These are phyloP conservation scores for Pichia californica DNA, from an alignment of 805 yeast genomes.

Conservation along the genomic window DNA sequence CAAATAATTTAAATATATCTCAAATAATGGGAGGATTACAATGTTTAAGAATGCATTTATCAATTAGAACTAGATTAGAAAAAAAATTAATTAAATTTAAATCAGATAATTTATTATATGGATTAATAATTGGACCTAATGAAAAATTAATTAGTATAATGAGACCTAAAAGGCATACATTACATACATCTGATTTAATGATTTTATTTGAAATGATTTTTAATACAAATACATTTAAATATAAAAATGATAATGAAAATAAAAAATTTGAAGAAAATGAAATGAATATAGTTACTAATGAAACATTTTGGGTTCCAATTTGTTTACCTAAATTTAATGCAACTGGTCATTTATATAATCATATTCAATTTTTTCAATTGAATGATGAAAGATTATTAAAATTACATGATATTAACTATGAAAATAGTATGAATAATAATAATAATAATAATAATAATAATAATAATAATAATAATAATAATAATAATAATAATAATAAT, in stretches of 20 bases:
- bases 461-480: no score
- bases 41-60: conserved; percentile 50
- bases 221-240: conserved; percentile 44
- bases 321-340: conserved; percentile 88
- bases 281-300: conserved; percentile 31
- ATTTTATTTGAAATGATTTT: conserved; percentile 65
- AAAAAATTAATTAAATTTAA: conserved; percentile 43
- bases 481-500: no score
- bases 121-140: conserved; percentile 58
- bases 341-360: conserved; percentile 80
- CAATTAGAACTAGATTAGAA: conserved; percentile 53
- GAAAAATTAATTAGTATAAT: conserved; percentile 63
- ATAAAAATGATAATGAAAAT: conserved; percentile 13
- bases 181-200: conserved; percentile 78
- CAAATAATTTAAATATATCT: conserved; percentile 48
- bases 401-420: conserved; percentile 21
- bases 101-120: conserved; percentile 61
- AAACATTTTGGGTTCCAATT: conserved; percentile 89
- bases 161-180: conserved; percentile 69
- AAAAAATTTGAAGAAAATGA: conserved; percentile 13
- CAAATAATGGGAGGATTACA: conserved; percentile 60
- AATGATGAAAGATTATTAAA: conserved; percentile 27
- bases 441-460: conserved; percentile 32
- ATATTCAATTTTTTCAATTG: conserved; percentile 53
- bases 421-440: conserved; percentile 3